phyloP scores from a whole-genome alignment of 2,329 filamentous ascomycete species.

The Pyrenochaeta sp. region DNA sequence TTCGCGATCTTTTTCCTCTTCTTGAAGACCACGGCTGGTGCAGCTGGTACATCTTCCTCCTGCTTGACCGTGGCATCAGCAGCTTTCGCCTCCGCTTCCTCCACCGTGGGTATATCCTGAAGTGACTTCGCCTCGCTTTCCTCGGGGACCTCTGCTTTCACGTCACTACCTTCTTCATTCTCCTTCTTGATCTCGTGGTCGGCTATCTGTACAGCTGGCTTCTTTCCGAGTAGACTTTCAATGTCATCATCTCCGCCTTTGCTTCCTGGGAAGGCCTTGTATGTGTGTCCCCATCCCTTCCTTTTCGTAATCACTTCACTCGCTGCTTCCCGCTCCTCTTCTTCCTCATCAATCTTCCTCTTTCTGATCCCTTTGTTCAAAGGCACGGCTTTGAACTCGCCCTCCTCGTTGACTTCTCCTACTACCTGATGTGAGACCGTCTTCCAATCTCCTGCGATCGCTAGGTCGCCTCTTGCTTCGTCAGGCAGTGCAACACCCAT shows the following conservation, averaged over 20 bases:
- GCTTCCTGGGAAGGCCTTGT: conserved; percentile 56
- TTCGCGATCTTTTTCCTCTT: conserved; percentile 77
- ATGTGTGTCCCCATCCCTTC: conserved; percentile 56
- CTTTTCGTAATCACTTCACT: conserved; percentile 56
- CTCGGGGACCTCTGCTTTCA: conserved; percentile 29
- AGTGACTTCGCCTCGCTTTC: conserved; percentile 27
- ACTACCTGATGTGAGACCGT: conserved; percentile 63
- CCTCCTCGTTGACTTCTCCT: conserved; percentile 53
- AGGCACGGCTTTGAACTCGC: conserved; percentile 54
- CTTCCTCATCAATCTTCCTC: conserved; percentile 66
- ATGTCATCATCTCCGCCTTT: conserved; percentile 67
- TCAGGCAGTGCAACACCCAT: conserved; percentile 87
- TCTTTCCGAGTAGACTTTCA: conserved; percentile 65
- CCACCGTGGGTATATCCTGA: conserved; percentile 41
- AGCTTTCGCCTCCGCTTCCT: conserved; percentile 31
- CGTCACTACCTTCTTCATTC: conserved; percentile 47
- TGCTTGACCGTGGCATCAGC: conserved; percentile 23
- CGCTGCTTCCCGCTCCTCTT: conserved; percentile 68
- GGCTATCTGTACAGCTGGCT: conserved; percentile 17
- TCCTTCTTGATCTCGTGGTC: conserved; percentile 52
- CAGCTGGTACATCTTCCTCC: conserved; percentile 32
- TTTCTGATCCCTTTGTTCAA: conserved; percentile 68
- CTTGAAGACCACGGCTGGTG: conserved; percentile 73
- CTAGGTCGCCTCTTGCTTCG: conserved; percentile 79
- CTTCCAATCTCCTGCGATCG: conserved; percentile 89